Percentiles rank a stretch among this genome's conserved stretches.
These are phyloP conservation scores for Paratrimastix pyriformis DNA, from an alignment of 78 protist genomes.

Conservation along the genomic window DNA sequence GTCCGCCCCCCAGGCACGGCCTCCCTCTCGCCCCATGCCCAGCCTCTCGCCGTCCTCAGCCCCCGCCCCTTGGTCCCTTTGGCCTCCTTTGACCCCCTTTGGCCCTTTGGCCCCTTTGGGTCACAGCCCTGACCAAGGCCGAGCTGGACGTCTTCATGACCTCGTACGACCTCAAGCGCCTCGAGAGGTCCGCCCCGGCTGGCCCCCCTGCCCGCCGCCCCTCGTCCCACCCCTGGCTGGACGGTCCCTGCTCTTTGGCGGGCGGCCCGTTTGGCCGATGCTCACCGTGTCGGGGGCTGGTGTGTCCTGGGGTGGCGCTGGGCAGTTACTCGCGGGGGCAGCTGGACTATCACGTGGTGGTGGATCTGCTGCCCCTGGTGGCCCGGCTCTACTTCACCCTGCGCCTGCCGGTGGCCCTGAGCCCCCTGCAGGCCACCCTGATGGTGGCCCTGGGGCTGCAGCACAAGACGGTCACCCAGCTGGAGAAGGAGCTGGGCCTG, in stretches of 20 bases:
- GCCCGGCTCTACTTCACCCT: conserved; percentile 52
- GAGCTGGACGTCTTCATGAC: conserved; percentile 36
- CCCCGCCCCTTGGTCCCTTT: too few species aligned
- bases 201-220: too few species aligned
- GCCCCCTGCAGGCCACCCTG: conserved; percentile 65
- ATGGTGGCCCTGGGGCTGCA: conserved; percentile 80
- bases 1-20: too few species aligned
- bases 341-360: conserved; percentile 75
- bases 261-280: too few species aligned
- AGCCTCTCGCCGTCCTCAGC: too few species aligned
- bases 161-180: conserved; percentile 73
- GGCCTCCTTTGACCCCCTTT: too few species aligned
- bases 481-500: conserved; percentile 20
- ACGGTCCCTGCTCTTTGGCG: too few species aligned
- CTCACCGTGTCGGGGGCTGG: too few species aligned
- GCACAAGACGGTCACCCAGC: conserved; percentile 48
- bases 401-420: conserved; percentile 28
- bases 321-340: conserved; percentile 16
- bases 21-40: too few species aligned
- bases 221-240: too few species aligned
- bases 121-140: background rate
- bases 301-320: too few species aligned
- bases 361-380: conserved; percentile 76
- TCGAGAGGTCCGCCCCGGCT: conserved; percentile 53
- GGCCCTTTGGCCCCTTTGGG: too few species aligned